phyloP scores from a whole-genome alignment of 768 basidiomycete species.

The Phylloporus sp. region DNA sequence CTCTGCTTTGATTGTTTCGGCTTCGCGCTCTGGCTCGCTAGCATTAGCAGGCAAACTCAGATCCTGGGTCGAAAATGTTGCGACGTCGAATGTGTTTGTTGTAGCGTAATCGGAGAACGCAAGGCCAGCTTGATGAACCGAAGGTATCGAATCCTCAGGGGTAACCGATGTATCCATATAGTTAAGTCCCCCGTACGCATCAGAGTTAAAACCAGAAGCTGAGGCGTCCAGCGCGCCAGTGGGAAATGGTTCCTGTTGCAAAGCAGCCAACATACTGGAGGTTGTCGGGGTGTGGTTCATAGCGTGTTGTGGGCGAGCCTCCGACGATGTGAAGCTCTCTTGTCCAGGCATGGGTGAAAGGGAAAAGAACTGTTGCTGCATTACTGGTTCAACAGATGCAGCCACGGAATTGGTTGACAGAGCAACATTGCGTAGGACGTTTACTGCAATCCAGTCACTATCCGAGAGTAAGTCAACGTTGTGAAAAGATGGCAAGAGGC shows the following conservation, averaged over 20 bases:
- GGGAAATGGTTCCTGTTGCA: constrained; percentile 74
- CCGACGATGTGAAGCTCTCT: constrained; percentile 67
- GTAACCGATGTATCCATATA: constrained; percentile 72
- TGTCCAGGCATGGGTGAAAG: constrained; percentile 89
- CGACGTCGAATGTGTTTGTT: constrained; percentile 65
- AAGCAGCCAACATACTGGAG: constrained; percentile 85
- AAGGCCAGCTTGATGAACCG: constrained; percentile 59
- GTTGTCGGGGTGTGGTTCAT: constrained; percentile 85
- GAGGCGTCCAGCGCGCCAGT: constrained; percentile 62
- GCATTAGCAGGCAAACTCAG: constrained; percentile 52
- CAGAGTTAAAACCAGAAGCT: constrained; percentile 58
- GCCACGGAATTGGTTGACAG: constrained; percentile 89
- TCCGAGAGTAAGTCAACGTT: constrained; percentile 15
- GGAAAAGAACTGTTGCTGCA: constrained; percentile 86
- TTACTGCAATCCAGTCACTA: constrained; percentile 90
- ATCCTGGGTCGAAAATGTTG: constrained; percentile 64
- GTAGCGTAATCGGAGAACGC: constrained; percentile 70
- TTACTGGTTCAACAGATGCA: constrained; percentile 86
- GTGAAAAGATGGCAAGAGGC: constrained; percentile 28
- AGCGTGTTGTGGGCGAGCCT: constrained; percentile 55
- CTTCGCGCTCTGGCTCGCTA: constrained; percentile 60
- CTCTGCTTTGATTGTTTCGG: constrained; percentile 68
- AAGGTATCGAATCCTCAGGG: constrained; percentile 60
- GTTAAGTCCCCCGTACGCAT: constrained; percentile 65
- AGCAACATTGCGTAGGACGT: constrained; percentile 82